These are phyloP conservation scores for Curvularia sp. DNA, from an alignment of 2,329 filamentous ascomycete species.

Conservation along the genomic window DNA sequence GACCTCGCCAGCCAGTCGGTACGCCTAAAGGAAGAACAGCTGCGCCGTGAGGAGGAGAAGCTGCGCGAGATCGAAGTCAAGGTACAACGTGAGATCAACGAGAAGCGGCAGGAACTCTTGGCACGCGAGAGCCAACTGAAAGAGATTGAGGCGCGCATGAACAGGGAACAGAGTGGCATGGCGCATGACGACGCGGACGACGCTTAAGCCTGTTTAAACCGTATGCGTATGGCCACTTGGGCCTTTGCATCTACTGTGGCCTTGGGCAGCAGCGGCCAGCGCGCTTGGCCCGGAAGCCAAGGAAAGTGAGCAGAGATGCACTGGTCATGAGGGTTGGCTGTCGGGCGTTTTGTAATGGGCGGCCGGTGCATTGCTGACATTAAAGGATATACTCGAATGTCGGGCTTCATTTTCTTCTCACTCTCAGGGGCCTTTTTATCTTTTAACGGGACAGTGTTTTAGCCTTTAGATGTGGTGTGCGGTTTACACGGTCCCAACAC, in stretches of 20 bases:
- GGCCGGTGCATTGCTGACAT: constrained; percentile 38
- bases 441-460: constrained; percentile 38
- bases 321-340: constrained; percentile 28
- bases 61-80: constrained; percentile 99
- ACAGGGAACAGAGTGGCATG: constrained; percentile 73
- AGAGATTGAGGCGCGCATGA: constrained; percentile 98
- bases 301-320: constrained; percentile 31
- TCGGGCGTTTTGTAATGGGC: constrained; percentile 44
- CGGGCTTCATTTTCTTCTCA: constrained; percentile 42
- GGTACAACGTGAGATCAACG: constrained; percentile 99
- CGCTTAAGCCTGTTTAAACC: constrained; percentile 31
- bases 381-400: constrained; percentile 32
- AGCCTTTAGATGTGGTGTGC: constrained; percentile 31
- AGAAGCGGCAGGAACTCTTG: constrained; percentile 98
- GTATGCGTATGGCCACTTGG: constrained; percentile 11
- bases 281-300: constrained; percentile 37
- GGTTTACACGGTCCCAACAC: constrained; percentile 42
- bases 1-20: constrained; percentile 96
- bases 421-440: constrained; percentile 34
- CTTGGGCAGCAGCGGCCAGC: constrained; percentile 34
- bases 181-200: constrained; percentile 45
- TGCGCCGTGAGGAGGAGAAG: constrained; percentile 99
- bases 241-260: constrained; percentile 15
- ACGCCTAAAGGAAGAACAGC: constrained; percentile 98
- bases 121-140: constrained; percentile 97